Evolutionary conservation across 306 rosid species (phyloP).

Genomic region (Vigna angularis): DNA sequence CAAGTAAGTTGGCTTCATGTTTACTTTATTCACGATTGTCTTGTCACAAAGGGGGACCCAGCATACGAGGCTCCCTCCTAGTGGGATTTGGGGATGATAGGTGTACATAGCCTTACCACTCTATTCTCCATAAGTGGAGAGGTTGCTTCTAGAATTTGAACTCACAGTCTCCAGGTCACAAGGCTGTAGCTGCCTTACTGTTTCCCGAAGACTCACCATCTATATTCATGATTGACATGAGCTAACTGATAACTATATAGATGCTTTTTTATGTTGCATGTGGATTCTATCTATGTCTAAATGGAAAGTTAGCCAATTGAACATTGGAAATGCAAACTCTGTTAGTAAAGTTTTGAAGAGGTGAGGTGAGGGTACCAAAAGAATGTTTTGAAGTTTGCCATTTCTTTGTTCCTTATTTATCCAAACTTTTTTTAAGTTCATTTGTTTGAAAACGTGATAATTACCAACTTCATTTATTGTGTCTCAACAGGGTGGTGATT

Average conservation of each 20-base stretch:
- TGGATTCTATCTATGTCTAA: constrained; percentile 11
- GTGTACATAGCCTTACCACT: background rate
- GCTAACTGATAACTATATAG: constrained; percentile 34
- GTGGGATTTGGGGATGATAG: constrained; percentile 10
- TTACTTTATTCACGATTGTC: constrained; percentile 29
- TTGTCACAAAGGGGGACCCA: background rate
- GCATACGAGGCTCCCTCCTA: background rate
- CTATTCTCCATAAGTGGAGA: background rate
- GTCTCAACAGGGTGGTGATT: constrained; percentile 91
- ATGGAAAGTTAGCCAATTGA: constrained; percentile 13
- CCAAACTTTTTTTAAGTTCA: background rate
- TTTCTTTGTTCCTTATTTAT: constrained; percentile 9
- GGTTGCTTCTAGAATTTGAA: background rate
- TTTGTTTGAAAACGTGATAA: constrained; percentile 33
- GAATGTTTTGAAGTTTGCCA: constrained; percentile 24
- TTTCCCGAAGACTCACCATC: background rate
- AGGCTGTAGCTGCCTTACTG: background rate
- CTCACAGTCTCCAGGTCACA: background rate
- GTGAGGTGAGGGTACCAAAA: background rate
- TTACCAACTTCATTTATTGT: constrained; percentile 33
- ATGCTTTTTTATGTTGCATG: constrained; percentile 20
- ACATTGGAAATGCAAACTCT: background rate
- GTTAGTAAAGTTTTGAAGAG: constrained; percentile 28
- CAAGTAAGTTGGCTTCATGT: constrained; percentile 70
- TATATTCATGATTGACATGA: constrained; percentile 24